Percentiles rank a stretch among this genome's conserved stretches.
Conservation (phyloP, 305 asterid species). For the Stenogyne calaminthoides region DNA sequence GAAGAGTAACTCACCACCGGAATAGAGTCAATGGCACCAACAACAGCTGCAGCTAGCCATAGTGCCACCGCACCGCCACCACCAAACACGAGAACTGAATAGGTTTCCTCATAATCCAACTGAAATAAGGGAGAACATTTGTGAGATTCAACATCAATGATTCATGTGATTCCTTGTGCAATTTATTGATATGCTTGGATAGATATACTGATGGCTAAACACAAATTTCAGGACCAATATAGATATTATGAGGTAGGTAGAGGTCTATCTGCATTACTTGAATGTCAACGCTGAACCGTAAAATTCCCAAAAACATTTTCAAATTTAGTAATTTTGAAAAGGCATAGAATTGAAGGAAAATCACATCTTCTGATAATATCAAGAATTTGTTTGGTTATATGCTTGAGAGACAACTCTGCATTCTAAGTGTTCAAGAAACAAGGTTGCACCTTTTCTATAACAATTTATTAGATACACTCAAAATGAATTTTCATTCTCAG, state of each 20-base stretch:
- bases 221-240: background rate
- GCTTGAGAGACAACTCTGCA: background rate
- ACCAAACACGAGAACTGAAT: constrained; percentile 56
- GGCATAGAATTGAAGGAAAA: background rate
- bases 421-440: background rate
- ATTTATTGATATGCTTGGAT: background rate
- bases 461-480: background rate
- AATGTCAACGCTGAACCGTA: background rate
- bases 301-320: background rate
- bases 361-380: background rate
- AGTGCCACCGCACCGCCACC: constrained; percentile 61
- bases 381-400: background rate
- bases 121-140: constrained; percentile 34
- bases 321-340: background rate
- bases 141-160: constrained; percentile 16
- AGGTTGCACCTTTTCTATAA: background rate
- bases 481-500: background rate
- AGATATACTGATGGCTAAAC: background rate
- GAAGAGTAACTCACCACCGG: constrained; percentile 60
- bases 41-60: constrained; percentile 59
- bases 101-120: constrained; percentile 57
- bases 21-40: constrained; percentile 80
- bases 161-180: background rate
- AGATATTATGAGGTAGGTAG: background rate
- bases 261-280: background rate